phyloP scores from a whole-genome alignment of 345 rosid genomes.

The Brassica cretica region DNA sequence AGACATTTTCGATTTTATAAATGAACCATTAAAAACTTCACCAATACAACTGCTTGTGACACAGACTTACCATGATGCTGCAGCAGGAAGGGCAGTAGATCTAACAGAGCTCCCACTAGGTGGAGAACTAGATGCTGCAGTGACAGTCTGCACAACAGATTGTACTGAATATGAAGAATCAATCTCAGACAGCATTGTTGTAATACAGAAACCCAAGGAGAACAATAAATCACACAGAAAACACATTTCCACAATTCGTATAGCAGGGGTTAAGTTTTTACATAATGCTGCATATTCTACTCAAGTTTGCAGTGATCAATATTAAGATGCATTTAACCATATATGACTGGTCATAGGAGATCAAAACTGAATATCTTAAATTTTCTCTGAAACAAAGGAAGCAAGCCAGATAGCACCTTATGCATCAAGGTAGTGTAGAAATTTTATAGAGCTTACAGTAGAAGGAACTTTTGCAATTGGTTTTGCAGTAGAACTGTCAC shows the following conservation, averaged over 20 bases:
- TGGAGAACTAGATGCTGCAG: slow-evolving; percentile 42
- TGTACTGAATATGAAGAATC: slow-evolving; percentile 3
- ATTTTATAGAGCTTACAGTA: slow-evolving; percentile 52
- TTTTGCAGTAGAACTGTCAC: slow-evolving; percentile 51
- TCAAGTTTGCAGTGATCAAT: slow-evolving; percentile 14
- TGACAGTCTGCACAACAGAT: slow-evolving; percentile 41
- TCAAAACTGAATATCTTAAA: not conserved
- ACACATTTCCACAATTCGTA: not conserved
- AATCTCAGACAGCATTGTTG: not conserved
- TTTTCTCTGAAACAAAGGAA: not conserved
- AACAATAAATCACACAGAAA: not conserved
- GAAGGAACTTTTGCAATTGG: slow-evolving; percentile 53
- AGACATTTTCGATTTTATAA: not conserved
- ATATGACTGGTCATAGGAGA: slow-evolving; percentile 3
- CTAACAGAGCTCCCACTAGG: slow-evolving; percentile 63
- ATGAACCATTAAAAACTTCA: slow-evolving; percentile 1
- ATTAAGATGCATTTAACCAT: slow-evolving; percentile 4
- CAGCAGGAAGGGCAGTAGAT: slow-evolving; percentile 75
- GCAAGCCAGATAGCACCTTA: slow-evolving; percentile 5
- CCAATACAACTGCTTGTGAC: not conserved
- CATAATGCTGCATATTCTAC: not conserved
- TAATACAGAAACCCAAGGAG: not conserved
- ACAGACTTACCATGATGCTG: slow-evolving; percentile 73
- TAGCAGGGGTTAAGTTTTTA: not conserved
- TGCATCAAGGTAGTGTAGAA: not conserved